These are phyloP conservation scores for Solanum chiquidenum DNA, from an alignment of 257 asterid genomes.

Conservation along the genomic window DNA sequence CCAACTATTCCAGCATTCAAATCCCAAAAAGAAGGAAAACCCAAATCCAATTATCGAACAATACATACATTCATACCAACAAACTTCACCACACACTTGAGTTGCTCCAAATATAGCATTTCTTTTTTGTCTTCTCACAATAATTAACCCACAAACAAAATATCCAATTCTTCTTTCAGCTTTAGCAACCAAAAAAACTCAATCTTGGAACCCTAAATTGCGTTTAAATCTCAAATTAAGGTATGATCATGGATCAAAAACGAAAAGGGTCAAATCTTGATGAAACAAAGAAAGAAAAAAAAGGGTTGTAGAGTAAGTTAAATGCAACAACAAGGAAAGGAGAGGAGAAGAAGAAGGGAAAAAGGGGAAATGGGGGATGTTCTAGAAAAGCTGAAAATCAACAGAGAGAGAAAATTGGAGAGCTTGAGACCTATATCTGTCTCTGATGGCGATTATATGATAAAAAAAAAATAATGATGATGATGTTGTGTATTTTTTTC, in stretches of 20 bases:
- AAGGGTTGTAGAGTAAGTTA: not conserved
- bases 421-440: not conserved
- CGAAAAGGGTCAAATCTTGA: not conserved
- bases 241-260: not conserved
- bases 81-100: conserved; percentile 27
- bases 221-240: not conserved
- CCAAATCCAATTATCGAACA: conserved; percentile 13
- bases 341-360: not conserved
- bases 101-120: conserved; percentile 55
- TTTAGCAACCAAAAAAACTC: not conserved
- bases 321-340: not conserved
- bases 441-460: not conserved
- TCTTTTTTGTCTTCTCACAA: conserved; percentile 3
- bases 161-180: not conserved
- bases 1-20: conserved; percentile 71
- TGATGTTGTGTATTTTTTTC: not conserved
- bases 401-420: not conserved
- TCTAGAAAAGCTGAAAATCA: not conserved
- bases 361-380: not conserved
- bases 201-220: not conserved
- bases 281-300: not conserved
- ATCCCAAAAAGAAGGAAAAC: conserved; percentile 14
- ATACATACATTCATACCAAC: conserved; percentile 3
- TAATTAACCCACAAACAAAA: not conserved
- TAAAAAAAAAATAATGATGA: not conserved